Evolutionary conservation across 106 monocot species (phyloP), one percentile per base, ranked within the genome.

Genomic region (Amphibolis antarctica): DNA sequence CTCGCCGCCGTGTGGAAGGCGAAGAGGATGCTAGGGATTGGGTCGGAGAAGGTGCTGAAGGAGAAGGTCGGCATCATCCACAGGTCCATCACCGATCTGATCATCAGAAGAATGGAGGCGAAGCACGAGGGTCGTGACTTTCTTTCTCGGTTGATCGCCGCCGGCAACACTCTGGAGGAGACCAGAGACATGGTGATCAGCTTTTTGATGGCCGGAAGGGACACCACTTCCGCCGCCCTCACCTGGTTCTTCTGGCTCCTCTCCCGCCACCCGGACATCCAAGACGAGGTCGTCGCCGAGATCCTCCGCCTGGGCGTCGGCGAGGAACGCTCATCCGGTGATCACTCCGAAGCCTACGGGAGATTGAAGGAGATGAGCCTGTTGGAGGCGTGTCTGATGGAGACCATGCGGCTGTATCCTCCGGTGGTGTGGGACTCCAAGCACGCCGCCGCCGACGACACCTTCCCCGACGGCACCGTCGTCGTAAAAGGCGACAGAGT

Each of bases 401-500:
- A 91, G 76, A 82, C 76, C 36, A 78, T 91, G 90, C 48, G 83
- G 69, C 75, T 89, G 22, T 88, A 81, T 71, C 88, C 88, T 1
- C 84, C 88, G 47, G 84, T 88, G 67, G 74, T 68, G 26, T 77
- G 81, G 74, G 81, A 88, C 79, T 78, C 84, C 12, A 88, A 80
- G 75, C 79, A 84, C 56, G 75, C 77, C 31, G 76, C 67, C 25
- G 43, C 3, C 2, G 69, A 59, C 12, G 84, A 84, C 72, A 27
- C 56, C 21, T 75, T 88, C 4, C 82, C 78, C 1, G 83, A 83
- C 63, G 83, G 87, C 9, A 88, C 72, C 0, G 14, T 18, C 19
- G 80, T 88, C 15, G 26, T 42, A 61, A 62, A 42, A 27, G 86
- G 86, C 9, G 81, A 82, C 45, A 60, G 76, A 25, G 86, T 86